Conservation (phyloP, 208 protist species). For the Balamuthia mandrillaris region DNA sequence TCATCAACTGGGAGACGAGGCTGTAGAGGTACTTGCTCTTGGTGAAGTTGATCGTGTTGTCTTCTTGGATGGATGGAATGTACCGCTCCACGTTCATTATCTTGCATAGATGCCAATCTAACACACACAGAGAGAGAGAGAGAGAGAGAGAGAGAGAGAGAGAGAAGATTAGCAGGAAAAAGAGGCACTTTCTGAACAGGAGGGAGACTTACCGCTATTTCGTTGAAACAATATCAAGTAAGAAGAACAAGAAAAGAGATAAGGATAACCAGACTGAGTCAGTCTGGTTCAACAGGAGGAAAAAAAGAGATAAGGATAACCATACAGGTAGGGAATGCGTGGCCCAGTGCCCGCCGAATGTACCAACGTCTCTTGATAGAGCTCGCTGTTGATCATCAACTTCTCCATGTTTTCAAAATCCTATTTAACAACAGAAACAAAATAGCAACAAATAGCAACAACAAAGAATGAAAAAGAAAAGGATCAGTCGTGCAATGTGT, state of each 20-base stretch:
- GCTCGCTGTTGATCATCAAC: conserved; percentile 9
- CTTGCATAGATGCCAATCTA: background rate
- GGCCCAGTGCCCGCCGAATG: background rate
- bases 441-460: background rate
- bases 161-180: background rate
- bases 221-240: no score
- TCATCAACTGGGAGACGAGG: conserved; percentile 11
- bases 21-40: conserved; percentile 37
- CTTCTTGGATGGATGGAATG: background rate
- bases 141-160: background rate
- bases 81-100: background rate
- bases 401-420: conserved; percentile 24
- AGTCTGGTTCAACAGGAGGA: no score
- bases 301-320: no score
- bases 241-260: no score
- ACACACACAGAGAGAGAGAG: background rate
- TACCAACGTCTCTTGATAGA: background rate
- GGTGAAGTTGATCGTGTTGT: background rate
- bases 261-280: no score
- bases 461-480: background rate
- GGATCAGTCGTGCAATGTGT: no score
- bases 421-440: background rate
- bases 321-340: conserved; percentile 15
- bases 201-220: no score
- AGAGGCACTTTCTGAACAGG: no score